Evolutionary conservation across 2,329 filamentous ascomycete genomes (phyloP).

Genomic region (Alternaria gansuensis): DNA sequence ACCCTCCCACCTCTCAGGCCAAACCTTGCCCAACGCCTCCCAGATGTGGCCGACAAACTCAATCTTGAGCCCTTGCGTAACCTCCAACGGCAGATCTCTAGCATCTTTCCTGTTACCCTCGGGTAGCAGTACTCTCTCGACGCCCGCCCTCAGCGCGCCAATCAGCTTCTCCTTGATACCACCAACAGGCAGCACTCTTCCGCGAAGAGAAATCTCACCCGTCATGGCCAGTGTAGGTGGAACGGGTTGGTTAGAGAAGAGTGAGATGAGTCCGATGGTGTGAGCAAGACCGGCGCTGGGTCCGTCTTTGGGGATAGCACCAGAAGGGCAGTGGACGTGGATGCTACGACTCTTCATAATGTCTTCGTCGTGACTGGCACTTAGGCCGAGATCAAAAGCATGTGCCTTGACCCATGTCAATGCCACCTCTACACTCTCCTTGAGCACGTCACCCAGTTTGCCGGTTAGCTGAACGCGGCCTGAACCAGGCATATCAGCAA

Average conservation of each 20-base stretch:
- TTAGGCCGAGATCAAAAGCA: conserved; percentile 87
- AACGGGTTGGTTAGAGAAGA: conserved; percentile 86
- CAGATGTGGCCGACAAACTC: conserved; percentile 93
- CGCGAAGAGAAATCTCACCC: conserved; percentile 78
- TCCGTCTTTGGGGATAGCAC: conserved; percentile 94
- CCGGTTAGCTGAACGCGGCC: conserved; percentile 94
- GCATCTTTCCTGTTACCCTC: conserved; percentile 91
- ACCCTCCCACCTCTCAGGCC: conserved; percentile 86
- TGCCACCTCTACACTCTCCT: conserved; percentile 96
- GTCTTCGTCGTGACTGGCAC: conserved; percentile 80
- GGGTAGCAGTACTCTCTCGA: conserved; percentile 91
- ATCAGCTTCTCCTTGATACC: conserved; percentile 99
- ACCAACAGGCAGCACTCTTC: conserved; percentile 90
- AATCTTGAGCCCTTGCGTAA: conserved; percentile 85
- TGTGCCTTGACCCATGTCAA: conserved; percentile 97
- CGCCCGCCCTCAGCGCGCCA: conserved; percentile 88
- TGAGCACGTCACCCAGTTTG: conserved; percentile 94
- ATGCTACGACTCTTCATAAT: conserved; percentile 96
- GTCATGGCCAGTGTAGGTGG: conserved; percentile 97
- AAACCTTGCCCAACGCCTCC: conserved; percentile 90
- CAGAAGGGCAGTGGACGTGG: conserved; percentile 94
- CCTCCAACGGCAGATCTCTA: conserved; percentile 88
- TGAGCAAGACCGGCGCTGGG: conserved; percentile 87
- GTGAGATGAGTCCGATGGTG: conserved; percentile 88
- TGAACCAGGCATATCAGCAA: conserved; percentile 93